These are phyloP conservation scores for Colletotrichum tofieldiae DNA, from an alignment of 2,329 filamentous ascomycete species.

Conservation along the genomic window DNA sequence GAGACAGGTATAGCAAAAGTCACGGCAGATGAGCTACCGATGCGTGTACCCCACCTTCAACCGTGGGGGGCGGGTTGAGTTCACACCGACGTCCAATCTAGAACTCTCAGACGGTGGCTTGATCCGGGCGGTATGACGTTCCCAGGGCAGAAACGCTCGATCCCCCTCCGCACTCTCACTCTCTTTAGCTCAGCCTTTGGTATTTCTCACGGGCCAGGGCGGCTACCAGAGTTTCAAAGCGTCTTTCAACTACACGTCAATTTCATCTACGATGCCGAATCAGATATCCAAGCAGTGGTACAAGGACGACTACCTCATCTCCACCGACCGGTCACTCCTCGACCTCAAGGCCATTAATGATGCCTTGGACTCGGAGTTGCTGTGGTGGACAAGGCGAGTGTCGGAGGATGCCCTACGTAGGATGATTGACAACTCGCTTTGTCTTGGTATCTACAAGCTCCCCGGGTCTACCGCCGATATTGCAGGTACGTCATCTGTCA, in stretches of 20 bases:
- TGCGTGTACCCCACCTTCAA: not conserved
- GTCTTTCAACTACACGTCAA: conserved; percentile 24
- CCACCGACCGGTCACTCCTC: conserved; percentile 71
- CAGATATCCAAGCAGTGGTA: conserved; percentile 61
- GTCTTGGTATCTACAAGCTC: conserved; percentile 70
- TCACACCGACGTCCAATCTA: conserved; percentile 1
- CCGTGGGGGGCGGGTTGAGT: not conserved
- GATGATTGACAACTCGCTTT: conserved; percentile 72
- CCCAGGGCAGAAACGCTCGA: conserved; percentile 15
- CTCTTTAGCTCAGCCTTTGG: not conserved
- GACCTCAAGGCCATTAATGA: conserved; percentile 69
- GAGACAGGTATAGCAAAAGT: conserved; percentile 1
- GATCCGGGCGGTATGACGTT: conserved; percentile 20
- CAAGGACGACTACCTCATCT: conserved; percentile 71
- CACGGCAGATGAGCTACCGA: not conserved
- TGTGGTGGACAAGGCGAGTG: conserved; percentile 74
- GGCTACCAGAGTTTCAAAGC: conserved; percentile 17
- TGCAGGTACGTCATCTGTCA: conserved; percentile 48
- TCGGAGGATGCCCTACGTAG: conserved; percentile 64
- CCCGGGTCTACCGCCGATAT: conserved; percentile 51
- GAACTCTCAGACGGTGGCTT: conserved; percentile 2
- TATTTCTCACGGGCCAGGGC: conserved; percentile 1
- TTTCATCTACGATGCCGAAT: conserved; percentile 27
- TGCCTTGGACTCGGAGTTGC: conserved; percentile 69
- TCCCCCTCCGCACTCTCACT: not conserved